A percentile compares a stretch with the other conserved stretches of the same genome.
Conservation (phyloP, 139 green algal genomes). For the Chlamydomonas incerta region DNA sequence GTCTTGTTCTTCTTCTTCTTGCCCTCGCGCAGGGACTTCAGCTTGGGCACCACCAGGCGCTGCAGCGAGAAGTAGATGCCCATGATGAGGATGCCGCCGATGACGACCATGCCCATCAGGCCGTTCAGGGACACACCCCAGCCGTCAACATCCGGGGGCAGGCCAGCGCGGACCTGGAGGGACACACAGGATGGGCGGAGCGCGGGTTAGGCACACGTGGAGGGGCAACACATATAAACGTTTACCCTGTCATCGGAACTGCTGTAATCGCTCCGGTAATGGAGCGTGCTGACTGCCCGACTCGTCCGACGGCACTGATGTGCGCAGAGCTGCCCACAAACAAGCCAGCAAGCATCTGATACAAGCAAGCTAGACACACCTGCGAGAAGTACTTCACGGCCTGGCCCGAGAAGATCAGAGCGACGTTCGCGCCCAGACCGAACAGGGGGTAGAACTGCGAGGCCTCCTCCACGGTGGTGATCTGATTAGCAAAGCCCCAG, state of each 20-base stretch:
- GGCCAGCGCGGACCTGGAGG: slow-evolving; percentile 79
- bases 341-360: not conserved
- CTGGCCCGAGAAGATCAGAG: slow-evolving; percentile 97
- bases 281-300: too few relatives aligned
- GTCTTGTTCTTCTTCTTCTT: slow-evolving; percentile 94
- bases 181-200: too few relatives aligned
- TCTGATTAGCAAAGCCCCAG: slow-evolving; percentile 99
- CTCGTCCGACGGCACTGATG: too few relatives aligned
- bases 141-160: slow-evolving; percentile 95
- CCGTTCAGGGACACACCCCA: slow-evolving; percentile 96
- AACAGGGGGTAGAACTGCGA: slow-evolving; percentile 99
- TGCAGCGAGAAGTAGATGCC: slow-evolving; percentile 92
- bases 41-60: slow-evolving; percentile 82
- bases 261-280: too few relatives aligned
- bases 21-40: slow-evolving; percentile 71
- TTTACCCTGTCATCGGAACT: not conserved
- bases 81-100: slow-evolving; percentile 84
- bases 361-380: slow-evolving; percentile 43
- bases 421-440: slow-evolving; percentile 97
- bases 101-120: slow-evolving; percentile 98
- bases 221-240: too few relatives aligned
- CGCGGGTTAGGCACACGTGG: too few relatives aligned
- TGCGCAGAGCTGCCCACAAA: too few relatives aligned
- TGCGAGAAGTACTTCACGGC: slow-evolving; percentile 98
- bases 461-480: slow-evolving; percentile 98